Conservation (phyloP, 1,284 basidiomycete genomes). For the Melampsora abietis-canadensis region DNA sequence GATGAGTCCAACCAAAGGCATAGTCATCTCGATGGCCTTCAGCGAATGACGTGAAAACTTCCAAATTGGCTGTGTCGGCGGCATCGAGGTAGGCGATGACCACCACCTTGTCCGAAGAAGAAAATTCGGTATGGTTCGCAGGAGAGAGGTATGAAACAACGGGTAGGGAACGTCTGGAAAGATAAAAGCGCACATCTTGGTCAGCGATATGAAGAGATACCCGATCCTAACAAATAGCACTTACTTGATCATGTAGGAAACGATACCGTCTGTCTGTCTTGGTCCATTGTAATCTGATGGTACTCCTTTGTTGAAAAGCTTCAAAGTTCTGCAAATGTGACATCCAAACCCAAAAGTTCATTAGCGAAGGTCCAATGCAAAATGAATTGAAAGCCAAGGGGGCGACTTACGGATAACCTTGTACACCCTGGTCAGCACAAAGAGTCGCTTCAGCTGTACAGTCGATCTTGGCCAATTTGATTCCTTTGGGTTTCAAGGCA, state of each 20-base stretch:
- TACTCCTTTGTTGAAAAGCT: constrained; percentile 85
- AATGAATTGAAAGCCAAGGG: not conserved
- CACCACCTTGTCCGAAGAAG: constrained; percentile 84
- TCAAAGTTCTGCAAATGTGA: constrained; percentile 63
- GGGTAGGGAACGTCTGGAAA: constrained; percentile 81
- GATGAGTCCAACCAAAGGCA: constrained; percentile 81
- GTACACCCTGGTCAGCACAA: constrained; percentile 50
- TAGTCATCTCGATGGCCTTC: constrained; percentile 85
- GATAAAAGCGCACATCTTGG: constrained; percentile 6
- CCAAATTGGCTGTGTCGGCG: constrained; percentile 64
- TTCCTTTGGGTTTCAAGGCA: constrained; percentile 74
- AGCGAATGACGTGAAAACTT: constrained; percentile 74
- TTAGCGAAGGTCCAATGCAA: not conserved
- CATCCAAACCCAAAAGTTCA: too few relatives aligned
- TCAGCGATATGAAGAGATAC: not conserved
- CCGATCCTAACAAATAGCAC: constrained; percentile 51
- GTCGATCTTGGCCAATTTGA: constrained; percentile 81
- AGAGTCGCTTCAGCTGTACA: constrained; percentile 56
- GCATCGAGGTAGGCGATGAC: constrained; percentile 77
- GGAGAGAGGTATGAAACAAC: constrained; percentile 77
- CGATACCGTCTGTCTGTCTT: constrained; percentile 90
- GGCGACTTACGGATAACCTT: constrained; percentile 73
- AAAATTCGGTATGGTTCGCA: constrained; percentile 78
- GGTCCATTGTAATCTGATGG: constrained; percentile 77
- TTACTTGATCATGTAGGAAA: constrained; percentile 96